These are phyloP conservation scores for Aaosphaeria arxii DNA, from an alignment of 2,329 filamentous ascomycete genomes.

Conservation along the genomic window DNA sequence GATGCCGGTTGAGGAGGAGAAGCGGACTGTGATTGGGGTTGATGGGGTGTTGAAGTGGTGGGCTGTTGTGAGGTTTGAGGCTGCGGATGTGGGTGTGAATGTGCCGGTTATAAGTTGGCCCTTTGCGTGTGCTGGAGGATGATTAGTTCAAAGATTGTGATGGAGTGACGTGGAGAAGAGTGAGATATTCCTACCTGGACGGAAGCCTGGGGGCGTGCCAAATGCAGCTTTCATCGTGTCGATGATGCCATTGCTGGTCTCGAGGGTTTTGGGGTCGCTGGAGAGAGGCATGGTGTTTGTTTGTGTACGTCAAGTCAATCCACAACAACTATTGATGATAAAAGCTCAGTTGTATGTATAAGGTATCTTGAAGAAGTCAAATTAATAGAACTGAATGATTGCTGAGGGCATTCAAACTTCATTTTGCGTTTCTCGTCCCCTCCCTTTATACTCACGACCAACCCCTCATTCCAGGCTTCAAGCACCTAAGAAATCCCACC, in stretches of 20 bases:
- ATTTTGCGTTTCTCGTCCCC: too few species aligned
- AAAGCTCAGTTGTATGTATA: neutral
- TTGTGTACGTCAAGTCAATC: neutral
- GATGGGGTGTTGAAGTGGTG: slow-evolving; percentile 47
- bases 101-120: slow-evolving; percentile 52
- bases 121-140: slow-evolving; percentile 52
- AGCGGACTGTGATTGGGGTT: slow-evolving; percentile 49
- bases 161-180: neutral
- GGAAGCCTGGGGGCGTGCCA: slow-evolving; percentile 18
- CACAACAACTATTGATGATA: neutral
- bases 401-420: too few species aligned
- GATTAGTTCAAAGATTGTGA: slow-evolving; percentile 3
- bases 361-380: too few species aligned
- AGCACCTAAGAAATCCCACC: too few species aligned
- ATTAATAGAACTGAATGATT: too few species aligned
- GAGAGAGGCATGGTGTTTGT: slow-evolving; percentile 28
- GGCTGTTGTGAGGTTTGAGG: slow-evolving; percentile 45
- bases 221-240: slow-evolving; percentile 20
- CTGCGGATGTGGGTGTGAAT: slow-evolving; percentile 49
- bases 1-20: slow-evolving; percentile 52
- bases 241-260: slow-evolving; percentile 29
- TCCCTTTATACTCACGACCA: too few species aligned
- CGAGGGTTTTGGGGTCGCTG: slow-evolving; percentile 16
- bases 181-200: slow-evolving; percentile 21
- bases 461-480: too few species aligned